Evolutionary conservation across 305 asterid genomes (phyloP).

Genomic region (Rubia peregrina): DNA sequence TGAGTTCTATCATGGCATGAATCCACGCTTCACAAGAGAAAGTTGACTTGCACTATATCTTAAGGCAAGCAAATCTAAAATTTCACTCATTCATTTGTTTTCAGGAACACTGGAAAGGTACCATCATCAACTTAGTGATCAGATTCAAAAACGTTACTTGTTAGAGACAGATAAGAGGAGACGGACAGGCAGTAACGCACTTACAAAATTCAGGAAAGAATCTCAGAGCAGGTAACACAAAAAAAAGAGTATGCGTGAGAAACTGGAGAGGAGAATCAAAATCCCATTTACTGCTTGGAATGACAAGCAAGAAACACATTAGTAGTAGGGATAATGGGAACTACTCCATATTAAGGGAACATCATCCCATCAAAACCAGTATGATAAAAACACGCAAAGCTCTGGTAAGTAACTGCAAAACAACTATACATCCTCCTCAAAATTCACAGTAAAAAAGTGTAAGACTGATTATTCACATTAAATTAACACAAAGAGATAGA

Average conservation of each 20-base stretch:
- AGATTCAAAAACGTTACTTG: too few species aligned
- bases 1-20: background rate
- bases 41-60: background rate
- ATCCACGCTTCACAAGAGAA: background rate
- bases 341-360: too few species aligned
- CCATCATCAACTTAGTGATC: background rate
- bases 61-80: background rate
- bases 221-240: too few species aligned
- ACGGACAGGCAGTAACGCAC: too few species aligned
- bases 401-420: too few species aligned
- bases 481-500: background rate
- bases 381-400: too few species aligned
- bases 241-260: too few species aligned
- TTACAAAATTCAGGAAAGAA: too few species aligned
- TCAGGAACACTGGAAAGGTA: background rate
- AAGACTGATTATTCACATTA: background rate
- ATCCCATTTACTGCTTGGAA: background rate
- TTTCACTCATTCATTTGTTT: background rate
- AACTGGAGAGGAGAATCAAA: background rate
- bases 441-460: background rate
- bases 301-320: background rate
- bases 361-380: too few species aligned
- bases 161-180: too few species aligned
- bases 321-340: background rate
- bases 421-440: background rate